Base-by-base conservation (phyloP, 2,329 filamentous ascomycete genomes). In the Fusarium lyarnte region DNA sequence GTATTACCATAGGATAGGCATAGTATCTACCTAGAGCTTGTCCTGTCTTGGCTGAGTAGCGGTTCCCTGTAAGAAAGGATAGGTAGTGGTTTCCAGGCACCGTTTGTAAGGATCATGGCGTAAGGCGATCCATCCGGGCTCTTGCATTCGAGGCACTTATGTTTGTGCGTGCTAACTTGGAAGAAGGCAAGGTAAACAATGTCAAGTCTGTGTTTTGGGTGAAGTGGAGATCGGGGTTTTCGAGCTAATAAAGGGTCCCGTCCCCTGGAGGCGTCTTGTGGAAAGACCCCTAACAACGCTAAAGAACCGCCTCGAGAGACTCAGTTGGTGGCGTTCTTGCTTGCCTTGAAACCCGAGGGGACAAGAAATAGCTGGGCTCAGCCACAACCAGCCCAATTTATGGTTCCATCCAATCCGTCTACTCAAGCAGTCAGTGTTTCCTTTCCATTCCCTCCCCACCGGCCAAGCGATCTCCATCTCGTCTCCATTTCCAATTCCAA, bases 351-450 rank as follows among this genome's bases (percentile, higher is more conserved):
- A 68, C 63, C 65, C 58, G 46, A 47, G 46, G 66, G 47, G 64
- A 38, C 42, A 58, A 49, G 54, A 49, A 27, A 35, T 58, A 36
- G 41, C 31, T 35, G 27, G 31, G 45, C 69, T 74, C 72, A 74
- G 72, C 72, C 72, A 74, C 72, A 74, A 55, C 66, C 68, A 74
- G 59, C 71, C 54, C 69, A 72, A 74, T 52, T 51, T 66, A 41
- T 62, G 36, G 47, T 65, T 64, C 46, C 62, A 64, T 62, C 52
- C 51, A 64, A 58, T 66, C 61, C 61, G 23, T 58, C 42, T 36
- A 29, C 39, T 25, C 14, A 29, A 29, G 27, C 19, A 45, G 45
- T 29, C 42, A 58, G 41, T 52, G 45, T 58, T 66, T 62, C 59
- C 60, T 72, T 52, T 49, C 55, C 65, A 63, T 68, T 68, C 58